Conservation (phyloP, 441 rosid species). For the Brassica hybrid region DNA sequence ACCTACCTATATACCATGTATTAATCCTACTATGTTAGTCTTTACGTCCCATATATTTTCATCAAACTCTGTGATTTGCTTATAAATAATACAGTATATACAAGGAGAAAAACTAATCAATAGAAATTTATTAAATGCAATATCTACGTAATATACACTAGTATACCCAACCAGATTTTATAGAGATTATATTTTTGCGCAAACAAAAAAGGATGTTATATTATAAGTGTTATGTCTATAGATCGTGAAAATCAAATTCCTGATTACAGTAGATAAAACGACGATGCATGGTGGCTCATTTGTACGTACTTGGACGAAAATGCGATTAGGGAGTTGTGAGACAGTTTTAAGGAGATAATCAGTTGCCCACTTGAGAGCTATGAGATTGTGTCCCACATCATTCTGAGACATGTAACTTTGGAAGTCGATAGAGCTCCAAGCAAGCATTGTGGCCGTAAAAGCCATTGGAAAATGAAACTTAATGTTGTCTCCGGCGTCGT, state of each 20-base stretch:
- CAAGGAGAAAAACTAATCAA: background rate
- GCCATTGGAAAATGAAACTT: slow-evolving; percentile 95
- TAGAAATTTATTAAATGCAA: background rate
- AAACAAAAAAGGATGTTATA: too few species aligned
- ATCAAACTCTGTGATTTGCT: background rate
- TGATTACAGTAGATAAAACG: slow-evolving; percentile 1
- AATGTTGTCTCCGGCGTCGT: slow-evolving; percentile 92
- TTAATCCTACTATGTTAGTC: background rate
- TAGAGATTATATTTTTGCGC: background rate
- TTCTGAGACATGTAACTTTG: slow-evolving; percentile 64
- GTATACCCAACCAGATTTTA: background rate
- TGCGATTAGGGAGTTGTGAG: slow-evolving; percentile 78
- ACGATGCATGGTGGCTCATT: background rate
- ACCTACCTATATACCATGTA: slow-evolving; percentile 44
- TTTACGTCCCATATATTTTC: background rate
- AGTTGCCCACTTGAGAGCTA: slow-evolving; percentile 76
- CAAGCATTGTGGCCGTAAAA: slow-evolving; percentile 77
- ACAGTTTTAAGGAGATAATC: slow-evolving; percentile 85
- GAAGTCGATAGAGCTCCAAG: slow-evolving; percentile 88
- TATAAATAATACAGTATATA: background rate
- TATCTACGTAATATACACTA: background rate
- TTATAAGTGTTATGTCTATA: too few species aligned
- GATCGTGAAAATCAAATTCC: too few species aligned
- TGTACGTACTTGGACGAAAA: slow-evolving; percentile 80
- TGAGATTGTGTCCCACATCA: slow-evolving; percentile 57